Conservation (phyloP, 495 filamentous ascomycete genomes). For the Neurospora sp. region DNA sequence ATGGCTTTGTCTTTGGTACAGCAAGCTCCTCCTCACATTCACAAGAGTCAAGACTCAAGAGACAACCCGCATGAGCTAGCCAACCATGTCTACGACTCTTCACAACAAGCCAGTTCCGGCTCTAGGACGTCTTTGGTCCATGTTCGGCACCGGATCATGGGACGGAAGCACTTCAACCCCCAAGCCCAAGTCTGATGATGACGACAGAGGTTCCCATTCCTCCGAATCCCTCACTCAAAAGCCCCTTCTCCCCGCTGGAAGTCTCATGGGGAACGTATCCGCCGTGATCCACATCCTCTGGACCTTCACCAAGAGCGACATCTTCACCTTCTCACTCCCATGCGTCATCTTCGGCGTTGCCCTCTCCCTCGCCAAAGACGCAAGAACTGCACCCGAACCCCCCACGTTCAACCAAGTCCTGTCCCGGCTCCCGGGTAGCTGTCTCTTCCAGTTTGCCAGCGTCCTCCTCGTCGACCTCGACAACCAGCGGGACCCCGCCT, state of each 20-base stretch:
- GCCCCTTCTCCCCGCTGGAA: background rate
- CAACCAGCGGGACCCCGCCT: constrained; percentile 40
- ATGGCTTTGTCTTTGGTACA: background rate
- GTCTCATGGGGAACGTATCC: background rate
- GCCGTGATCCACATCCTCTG: background rate
- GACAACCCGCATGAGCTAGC: background rate
- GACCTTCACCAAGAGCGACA: background rate
- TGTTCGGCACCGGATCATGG: background rate
- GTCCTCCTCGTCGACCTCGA: constrained; percentile 34
- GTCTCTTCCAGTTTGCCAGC: background rate
- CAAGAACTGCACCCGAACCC: background rate
- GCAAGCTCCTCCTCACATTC: background rate
- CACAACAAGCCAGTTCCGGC: background rate
- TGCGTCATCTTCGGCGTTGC: background rate
- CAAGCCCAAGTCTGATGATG: background rate
- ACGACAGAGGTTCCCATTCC: background rate
- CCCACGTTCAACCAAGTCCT: background rate
- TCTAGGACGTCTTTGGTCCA: background rate
- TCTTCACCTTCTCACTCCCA: background rate
- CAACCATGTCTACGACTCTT: background rate
- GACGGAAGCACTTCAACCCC: background rate
- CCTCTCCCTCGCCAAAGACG: background rate
- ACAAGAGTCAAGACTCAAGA: background rate
- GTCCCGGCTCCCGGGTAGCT: background rate
- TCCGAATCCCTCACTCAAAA: background rate